These are phyloP conservation scores for Hypholoma sublateritium DNA, from an alignment of 768 basidiomycete genomes.

Conservation along the genomic window DNA sequence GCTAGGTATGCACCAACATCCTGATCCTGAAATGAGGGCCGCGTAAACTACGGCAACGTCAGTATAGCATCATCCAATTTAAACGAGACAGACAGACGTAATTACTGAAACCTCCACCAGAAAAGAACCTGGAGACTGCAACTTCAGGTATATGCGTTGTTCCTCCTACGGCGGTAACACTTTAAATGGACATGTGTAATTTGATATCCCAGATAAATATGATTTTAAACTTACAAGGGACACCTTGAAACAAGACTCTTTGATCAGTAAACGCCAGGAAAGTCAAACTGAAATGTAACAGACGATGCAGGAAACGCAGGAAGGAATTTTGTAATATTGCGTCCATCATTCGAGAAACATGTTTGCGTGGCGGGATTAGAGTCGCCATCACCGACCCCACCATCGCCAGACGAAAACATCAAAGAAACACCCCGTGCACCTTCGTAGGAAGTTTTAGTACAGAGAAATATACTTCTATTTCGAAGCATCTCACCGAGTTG, in stretches of 20 bases:
- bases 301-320: conserved; percentile 55
- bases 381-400: conserved; percentile 67
- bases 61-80: neutral
- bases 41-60: conserved; percentile 41
- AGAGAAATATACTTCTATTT: neutral
- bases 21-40: conserved; percentile 52
- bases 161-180: conserved; percentile 59
- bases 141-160: neutral
- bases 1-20: conserved; percentile 46
- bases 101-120: conserved; percentile 65
- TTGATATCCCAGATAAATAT: too few species aligned
- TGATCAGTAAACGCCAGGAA: too few species aligned
- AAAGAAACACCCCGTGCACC: conserved; percentile 68
- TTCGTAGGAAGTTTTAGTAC: conserved; percentile 15
- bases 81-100: conserved; percentile 37
- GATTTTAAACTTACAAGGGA: too few species aligned
- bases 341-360: conserved; percentile 62
- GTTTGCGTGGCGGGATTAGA: conserved; percentile 47
- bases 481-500: conserved; percentile 41
- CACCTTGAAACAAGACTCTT: too few species aligned
- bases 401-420: conserved; percentile 65
- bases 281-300: conserved; percentile 6
- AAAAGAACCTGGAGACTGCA: neutral
- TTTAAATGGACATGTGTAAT: conserved; percentile 20
- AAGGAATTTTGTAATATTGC: conserved; percentile 52